Evolutionary conservation across 2,329 filamentous ascomycete species (phyloP).

Genomic region (Ophiobolus disseminans): DNA sequence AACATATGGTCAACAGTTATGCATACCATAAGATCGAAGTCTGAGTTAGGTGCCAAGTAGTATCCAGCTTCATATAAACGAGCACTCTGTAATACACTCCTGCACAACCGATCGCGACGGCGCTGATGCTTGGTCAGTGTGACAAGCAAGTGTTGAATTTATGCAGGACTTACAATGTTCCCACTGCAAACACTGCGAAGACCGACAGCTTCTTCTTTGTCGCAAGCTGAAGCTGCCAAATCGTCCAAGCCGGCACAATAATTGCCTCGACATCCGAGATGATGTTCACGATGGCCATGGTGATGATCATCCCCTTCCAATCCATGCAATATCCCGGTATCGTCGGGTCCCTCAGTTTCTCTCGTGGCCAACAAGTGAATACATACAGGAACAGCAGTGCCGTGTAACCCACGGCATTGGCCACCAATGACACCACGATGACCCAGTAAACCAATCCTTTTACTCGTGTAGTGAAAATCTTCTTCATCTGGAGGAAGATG

Average conservation of each 20-base stretch:
- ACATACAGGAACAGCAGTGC: constrained; percentile 16
- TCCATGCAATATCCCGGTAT: constrained; percentile 13
- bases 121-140: too few relatives aligned
- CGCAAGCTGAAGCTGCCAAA: constrained; percentile 16
- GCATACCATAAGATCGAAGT: too few relatives aligned
- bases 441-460: constrained; percentile 15
- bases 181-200: constrained; percentile 21
- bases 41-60: too few relatives aligned
- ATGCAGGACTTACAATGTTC: too few relatives aligned
- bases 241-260: constrained; percentile 15
- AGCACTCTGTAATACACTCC: too few relatives aligned
- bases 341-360: constrained; percentile 11
- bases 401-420: constrained; percentile 15
- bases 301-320: constrained; percentile 10
- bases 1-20: too few relatives aligned
- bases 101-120: too few relatives aligned
- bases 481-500: constrained; percentile 19
- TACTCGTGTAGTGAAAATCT: constrained; percentile 11
- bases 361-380: constrained; percentile 18
- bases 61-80: too few relatives aligned
- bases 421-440: constrained; percentile 7
- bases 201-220: constrained; percentile 16
- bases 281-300: constrained; percentile 14
- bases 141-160: too few relatives aligned
- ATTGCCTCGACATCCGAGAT: constrained; percentile 23